phyloP scores from a whole-genome alignment of 2,329 filamentous ascomycete species.

The Alternaria incomplexa region DNA sequence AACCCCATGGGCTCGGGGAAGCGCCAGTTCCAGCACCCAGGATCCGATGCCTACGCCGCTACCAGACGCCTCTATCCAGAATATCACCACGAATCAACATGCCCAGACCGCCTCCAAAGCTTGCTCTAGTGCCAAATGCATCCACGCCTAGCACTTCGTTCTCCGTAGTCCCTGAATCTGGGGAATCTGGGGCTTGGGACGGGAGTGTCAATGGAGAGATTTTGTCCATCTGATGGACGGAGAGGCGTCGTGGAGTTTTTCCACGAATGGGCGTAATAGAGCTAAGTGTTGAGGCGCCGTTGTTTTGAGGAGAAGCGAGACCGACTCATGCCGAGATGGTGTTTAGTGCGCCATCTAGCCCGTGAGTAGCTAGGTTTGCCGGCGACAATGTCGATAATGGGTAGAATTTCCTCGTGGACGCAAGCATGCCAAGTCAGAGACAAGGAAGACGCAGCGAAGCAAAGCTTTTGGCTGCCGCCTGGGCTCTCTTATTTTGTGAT shows the following conservation, averaged over 20 bases:
- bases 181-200: conserved; percentile 36
- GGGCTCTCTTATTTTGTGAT: conserved; percentile 24
- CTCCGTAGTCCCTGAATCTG: conserved; percentile 10
- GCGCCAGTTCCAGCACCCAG: conserved; percentile 23
- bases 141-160: conserved; percentile 1
- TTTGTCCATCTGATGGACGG: conserved; percentile 22
- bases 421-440: conserved; percentile 30
- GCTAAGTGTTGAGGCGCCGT: conserved; percentile 9
- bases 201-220: conserved; percentile 13
- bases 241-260: conserved; percentile 21
- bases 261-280: conserved; percentile 33
- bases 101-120: conserved; percentile 27
- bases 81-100: conserved; percentile 42
- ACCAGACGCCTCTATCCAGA: conserved; percentile 12
- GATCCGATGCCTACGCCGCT: conserved; percentile 6
- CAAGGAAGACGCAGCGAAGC: conserved; percentile 13
- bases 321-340: conserved; percentile 17
- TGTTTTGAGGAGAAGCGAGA: conserved; percentile 11
- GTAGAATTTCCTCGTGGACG: conserved; percentile 14
- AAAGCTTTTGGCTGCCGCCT: conserved; percentile 35
- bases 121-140: conserved; percentile 22
- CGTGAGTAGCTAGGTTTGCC: conserved; percentile 22
- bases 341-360: conserved; percentile 20
- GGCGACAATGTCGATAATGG: conserved; percentile 17
- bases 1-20: conserved; percentile 30